Evolutionary conservation across 140 eudicot genomes (phyloP), one percentile per base, ranked within the genome.

Genomic region (Stevia rebaudiana): DNA sequence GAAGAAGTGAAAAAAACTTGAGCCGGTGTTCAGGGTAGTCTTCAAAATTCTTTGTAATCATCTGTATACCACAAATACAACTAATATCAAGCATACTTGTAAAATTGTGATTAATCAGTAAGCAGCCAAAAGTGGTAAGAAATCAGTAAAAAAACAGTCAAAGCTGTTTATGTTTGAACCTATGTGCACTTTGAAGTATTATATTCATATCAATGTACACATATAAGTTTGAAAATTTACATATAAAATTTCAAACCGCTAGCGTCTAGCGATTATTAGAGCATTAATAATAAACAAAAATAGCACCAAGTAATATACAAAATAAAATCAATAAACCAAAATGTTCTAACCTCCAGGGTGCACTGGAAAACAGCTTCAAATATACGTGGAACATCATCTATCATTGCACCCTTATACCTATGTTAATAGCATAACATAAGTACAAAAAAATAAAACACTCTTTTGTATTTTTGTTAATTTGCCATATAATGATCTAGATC

Each of bases 11-110:
- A 48, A 94, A 94, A 69, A 94, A 94, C 84, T 94, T 94, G 71
- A 94, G 92, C 51, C 99, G 88, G 65, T 94, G 97, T 79, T 94
- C 99, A 5, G 99, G 99, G 81, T 94, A 94, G 74, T 94, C 99
- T 77, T 94, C 99, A 64, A 94, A 94, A 72, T 94, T 94, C 80
- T 88, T 94, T 2, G 99, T 94, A 22, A 94, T 94, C 99, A 94
- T 94, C 99, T 94, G 83, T 13, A 57, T 41, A 65, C 50, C 21
- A 42, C 24, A 64, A 55, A 23, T 19, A 74, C 24, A 57, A 23
- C 3, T 10, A 60, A 46, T 50, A 55, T 73, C 48, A 71, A 46
- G 19, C 31, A 78, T n/a, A n/a, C n/a, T n/a, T n/a, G n/a, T n/a
- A n/a, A n/a, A n/a, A n/a, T n/a, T n/a, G n/a, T n/a, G n/a, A n/a